Percentiles rank a stretch among this genome's conserved stretches.
Conservation (phyloP, 495 filamentous ascomycete species). For the Penicillium alfredii region DNA sequence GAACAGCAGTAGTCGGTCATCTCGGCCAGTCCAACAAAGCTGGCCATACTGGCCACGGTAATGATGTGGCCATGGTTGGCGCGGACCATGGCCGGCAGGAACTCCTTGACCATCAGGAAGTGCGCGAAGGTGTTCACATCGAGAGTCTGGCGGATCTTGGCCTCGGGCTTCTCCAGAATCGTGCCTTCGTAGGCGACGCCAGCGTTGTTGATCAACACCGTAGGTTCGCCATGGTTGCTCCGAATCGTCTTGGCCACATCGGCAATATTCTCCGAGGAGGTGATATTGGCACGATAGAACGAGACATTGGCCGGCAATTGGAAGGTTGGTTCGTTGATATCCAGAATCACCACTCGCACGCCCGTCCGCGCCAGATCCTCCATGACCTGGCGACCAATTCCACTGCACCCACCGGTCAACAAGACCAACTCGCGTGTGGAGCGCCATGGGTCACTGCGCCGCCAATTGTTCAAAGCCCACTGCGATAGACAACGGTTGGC, state of each 20-base stretch:
- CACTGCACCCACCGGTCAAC: conserved; percentile 52
- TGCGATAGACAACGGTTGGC: conserved; percentile 37
- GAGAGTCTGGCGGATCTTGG: conserved; percentile 45
- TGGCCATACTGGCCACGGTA: conserved; percentile 50
- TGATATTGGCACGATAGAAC: conserved; percentile 51
- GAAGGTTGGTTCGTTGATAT: conserved; percentile 37
- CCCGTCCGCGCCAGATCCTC: conserved; percentile 41
- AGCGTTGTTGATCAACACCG: conserved; percentile 58
- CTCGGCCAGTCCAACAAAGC: conserved; percentile 43
- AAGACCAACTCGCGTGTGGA: conserved; percentile 49
- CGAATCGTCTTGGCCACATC: conserved; percentile 42
- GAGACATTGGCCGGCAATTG: conserved; percentile 33
- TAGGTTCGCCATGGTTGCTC: conserved; percentile 41
- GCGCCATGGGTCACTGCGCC: conserved; percentile 33
- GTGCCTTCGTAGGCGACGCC: conserved; percentile 43
- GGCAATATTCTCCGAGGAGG: conserved; percentile 39
- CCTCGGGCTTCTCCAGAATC: conserved; percentile 44
- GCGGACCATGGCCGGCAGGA: conserved; percentile 55
- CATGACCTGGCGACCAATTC: conserved; percentile 49
- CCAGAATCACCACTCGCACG: conserved; percentile 46
- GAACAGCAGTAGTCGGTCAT: conserved; percentile 51
- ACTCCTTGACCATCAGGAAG: conserved; percentile 53
- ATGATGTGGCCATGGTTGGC: conserved; percentile 57
- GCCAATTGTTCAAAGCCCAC: conserved; percentile 47
- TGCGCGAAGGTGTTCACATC: conserved; percentile 57